Percentiles rank a stretch among this genome's conserved stretches.
These are phyloP conservation scores for Postia placenta DNA, from an alignment of 768 basidiomycete species.

Conservation along the genomic window DNA sequence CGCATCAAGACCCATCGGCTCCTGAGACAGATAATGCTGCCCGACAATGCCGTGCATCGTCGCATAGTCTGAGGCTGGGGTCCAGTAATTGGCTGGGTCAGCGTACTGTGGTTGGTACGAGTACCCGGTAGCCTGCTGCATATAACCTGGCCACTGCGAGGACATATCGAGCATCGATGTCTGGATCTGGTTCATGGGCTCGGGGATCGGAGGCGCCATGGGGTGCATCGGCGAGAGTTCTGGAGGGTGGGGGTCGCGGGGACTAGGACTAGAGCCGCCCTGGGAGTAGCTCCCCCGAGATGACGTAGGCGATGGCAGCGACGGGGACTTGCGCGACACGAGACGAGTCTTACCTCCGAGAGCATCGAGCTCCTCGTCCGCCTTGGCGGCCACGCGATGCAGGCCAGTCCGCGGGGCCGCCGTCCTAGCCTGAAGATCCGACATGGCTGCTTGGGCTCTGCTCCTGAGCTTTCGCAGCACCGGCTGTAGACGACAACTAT, in stretches of 20 bases:
- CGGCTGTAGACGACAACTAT: conserved; percentile 43
- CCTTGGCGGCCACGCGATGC: conserved; percentile 41
- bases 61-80: neutral
- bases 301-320: conserved; percentile 31
- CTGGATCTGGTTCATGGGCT: neutral
- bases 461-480: conserved; percentile 52
- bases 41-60: neutral
- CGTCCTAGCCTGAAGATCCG: conserved; percentile 25
- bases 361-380: conserved; percentile 54
- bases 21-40: conserved; percentile 9
- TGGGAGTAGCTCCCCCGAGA: conserved; percentile 11
- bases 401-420: conserved; percentile 25
- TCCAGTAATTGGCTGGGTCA: neutral
- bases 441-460: conserved; percentile 35
- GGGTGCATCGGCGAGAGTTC: conserved; percentile 3
- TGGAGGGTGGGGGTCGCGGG: conserved; percentile 1
- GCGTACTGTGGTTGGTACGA: conserved; percentile 1
- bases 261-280: conserved; percentile 8
- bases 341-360: conserved; percentile 62
- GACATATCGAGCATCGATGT: conserved; percentile 1
- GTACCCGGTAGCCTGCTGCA: conserved; percentile 5
- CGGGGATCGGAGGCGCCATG: neutral
- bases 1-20: conserved; percentile 15
- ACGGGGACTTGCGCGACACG: conserved; percentile 45
- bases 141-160: conserved; percentile 10